phyloP scores from a whole-genome alignment of 805 yeast genomes.

The Suhomyces canberraensis region DNA sequence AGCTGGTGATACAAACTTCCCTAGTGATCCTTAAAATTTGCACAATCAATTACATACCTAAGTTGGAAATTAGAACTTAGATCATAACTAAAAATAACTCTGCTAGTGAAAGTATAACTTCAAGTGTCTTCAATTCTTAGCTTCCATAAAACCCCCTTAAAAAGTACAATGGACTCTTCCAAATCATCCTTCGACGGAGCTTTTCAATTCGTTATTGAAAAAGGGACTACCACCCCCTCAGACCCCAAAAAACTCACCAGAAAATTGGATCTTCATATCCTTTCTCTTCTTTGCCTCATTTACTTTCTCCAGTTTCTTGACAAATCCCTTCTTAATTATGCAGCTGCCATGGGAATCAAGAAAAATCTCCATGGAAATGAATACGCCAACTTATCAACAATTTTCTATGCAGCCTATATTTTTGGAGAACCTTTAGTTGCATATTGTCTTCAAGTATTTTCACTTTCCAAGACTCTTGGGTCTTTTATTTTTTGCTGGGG shows the following conservation, averaged over 20 bases:
- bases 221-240: not conserved
- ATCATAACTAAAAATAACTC: too few species aligned
- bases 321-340: slow-evolving; percentile 56
- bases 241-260: slow-evolving; percentile 9
- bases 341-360: slow-evolving; percentile 64
- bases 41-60: too few species aligned
- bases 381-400: slow-evolving; percentile 51
- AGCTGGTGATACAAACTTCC: too few species aligned
- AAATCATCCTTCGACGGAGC: slow-evolving; percentile 17
- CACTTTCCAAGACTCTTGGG: slow-evolving; percentile 51
- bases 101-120: too few species aligned
- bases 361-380: slow-evolving; percentile 45
- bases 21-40: too few species aligned
- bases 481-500: slow-evolving; percentile 54
- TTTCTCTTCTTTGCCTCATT: slow-evolving; percentile 50
- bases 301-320: slow-evolving; percentile 59
- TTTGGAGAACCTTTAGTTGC: slow-evolving; percentile 50
- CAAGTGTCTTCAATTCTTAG: too few species aligned
- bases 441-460: slow-evolving; percentile 44
- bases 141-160: too few species aligned
- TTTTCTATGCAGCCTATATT: slow-evolving; percentile 52
- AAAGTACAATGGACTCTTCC: too few species aligned
- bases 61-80: too few species aligned
- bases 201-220: slow-evolving; percentile 15
- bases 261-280: slow-evolving; percentile 47